Conservation (phyloP, 371 early-diverging fungal species). For the Synchytrium microbalum region DNA sequence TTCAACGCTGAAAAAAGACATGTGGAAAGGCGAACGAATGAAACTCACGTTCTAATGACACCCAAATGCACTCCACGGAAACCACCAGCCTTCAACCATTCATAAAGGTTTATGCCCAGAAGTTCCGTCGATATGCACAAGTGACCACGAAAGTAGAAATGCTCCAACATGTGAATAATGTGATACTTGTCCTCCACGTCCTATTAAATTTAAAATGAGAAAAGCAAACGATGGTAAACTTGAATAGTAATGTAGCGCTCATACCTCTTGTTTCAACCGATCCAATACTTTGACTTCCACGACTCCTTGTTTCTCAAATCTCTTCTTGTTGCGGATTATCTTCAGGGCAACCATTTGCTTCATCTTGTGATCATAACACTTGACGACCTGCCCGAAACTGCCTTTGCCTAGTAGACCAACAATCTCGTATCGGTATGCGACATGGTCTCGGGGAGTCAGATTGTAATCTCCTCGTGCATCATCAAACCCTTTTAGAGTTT, state of each 20-base stretch:
- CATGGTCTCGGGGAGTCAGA: slow-evolving; percentile 76
- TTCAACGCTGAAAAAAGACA: slow-evolving; percentile 7
- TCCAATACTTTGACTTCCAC: slow-evolving; percentile 90
- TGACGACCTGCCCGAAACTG: slow-evolving; percentile 95
- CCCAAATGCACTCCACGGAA: slow-evolving; percentile 85
- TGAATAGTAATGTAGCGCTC: slow-evolving; percentile 2
- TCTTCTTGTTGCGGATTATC: slow-evolving; percentile 89
- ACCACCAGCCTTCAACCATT: slow-evolving; percentile 87
- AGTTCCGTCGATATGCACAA: slow-evolving; percentile 94
- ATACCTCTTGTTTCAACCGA: slow-evolving; percentile 57
- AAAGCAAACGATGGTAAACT: neutral
- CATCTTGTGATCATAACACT: slow-evolving; percentile 84
- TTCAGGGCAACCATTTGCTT: slow-evolving; percentile 87
- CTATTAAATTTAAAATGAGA: slow-evolving; percentile 28
- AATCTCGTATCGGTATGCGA: slow-evolving; percentile 87
- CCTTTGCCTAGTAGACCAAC: slow-evolving; percentile 88
- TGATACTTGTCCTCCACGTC: slow-evolving; percentile 76
- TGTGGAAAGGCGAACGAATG: neutral
- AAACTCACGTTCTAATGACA: slow-evolving; percentile 57
- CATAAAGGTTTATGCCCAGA: slow-evolving; percentile 93
- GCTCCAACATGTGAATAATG: slow-evolving; percentile 78
- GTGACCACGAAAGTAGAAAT: slow-evolving; percentile 89
- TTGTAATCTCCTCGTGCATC: slow-evolving; percentile 92
- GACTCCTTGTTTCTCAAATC: slow-evolving; percentile 91
- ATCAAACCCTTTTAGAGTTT: slow-evolving; percentile 57